Percentiles rank a stretch among this genome's conserved stretches.
Evolutionary conservation across 108 stramenopile species (phyloP).

Genomic region (Craspedostauros australis): DNA sequence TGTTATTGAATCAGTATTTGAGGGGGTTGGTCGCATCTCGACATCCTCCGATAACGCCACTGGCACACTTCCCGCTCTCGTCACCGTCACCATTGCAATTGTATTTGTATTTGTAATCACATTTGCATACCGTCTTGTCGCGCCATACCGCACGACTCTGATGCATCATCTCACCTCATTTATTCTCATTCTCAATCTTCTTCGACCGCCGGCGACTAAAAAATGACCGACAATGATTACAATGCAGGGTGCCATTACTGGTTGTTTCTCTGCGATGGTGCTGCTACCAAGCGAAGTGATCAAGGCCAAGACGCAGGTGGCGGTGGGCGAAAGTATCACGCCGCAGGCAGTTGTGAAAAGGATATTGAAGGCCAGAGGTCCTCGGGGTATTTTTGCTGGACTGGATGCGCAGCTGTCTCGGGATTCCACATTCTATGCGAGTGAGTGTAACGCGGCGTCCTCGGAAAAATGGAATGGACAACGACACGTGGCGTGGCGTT

Average conservation of each 20-base stretch:
- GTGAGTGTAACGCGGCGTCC: too few relatives aligned
- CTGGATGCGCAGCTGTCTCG: constrained; percentile 84
- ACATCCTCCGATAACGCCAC: too few relatives aligned
- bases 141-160: too few relatives aligned
- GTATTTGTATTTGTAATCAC: too few relatives aligned
- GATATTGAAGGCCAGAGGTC: constrained; percentile 63
- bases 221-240: background rate
- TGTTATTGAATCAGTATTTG: too few relatives aligned
- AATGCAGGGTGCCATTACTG: constrained; percentile 66
- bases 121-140: too few relatives aligned
- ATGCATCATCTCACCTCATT: background rate
- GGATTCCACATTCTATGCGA: constrained; percentile 84
- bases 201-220: too few relatives aligned
- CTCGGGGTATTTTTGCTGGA: constrained; percentile 58
- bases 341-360: constrained; percentile 54
- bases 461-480: too few relatives aligned
- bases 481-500: too few relatives aligned
- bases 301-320: constrained; percentile 84
- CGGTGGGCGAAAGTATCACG: constrained; percentile 44
- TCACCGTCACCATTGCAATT: too few relatives aligned
- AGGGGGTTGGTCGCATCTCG: too few relatives aligned
- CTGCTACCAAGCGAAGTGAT: constrained; percentile 79
- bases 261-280: constrained; percentile 74
- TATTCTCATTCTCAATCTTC: background rate
- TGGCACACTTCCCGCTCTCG: too few relatives aligned